These are phyloP conservation scores for Pyrenophora teres DNA, from an alignment of 2,329 filamentous ascomycete genomes.

Conservation along the genomic window DNA sequence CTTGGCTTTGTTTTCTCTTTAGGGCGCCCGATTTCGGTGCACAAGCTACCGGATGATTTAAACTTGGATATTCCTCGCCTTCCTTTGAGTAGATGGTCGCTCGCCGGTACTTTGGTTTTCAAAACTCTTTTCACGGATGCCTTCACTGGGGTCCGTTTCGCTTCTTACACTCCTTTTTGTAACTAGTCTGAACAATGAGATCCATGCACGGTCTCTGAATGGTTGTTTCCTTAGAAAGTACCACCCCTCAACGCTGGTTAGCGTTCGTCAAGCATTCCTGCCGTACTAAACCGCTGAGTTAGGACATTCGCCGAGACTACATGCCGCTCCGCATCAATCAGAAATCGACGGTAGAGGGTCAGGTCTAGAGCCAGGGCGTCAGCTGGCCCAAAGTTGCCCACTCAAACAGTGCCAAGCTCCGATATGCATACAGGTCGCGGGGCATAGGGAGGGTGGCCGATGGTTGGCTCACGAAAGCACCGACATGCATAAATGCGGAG, in stretches of 20 bases:
- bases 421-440: constrained; percentile 5
- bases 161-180: constrained; percentile 28
- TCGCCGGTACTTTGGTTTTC: constrained; percentile 2
- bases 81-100: constrained; percentile 3
- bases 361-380: constrained; percentile 1
- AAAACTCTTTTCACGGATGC: constrained; percentile 9
- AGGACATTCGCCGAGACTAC: background rate
- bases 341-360: background rate
- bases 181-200: constrained; percentile 14
- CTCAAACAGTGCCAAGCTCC: constrained; percentile 9
- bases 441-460: constrained; percentile 14
- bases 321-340: background rate
- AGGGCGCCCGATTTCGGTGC: constrained; percentile 7
- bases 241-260: background rate
- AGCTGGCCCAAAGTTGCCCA: constrained; percentile 11
- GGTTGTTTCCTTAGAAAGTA: background rate
- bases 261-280: background rate
- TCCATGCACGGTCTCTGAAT: background rate
- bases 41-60: constrained; percentile 1
- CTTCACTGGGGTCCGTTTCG: constrained; percentile 8
- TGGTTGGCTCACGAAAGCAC: constrained; percentile 11
- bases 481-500: constrained; percentile 14
- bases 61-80: background rate
- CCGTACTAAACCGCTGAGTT: background rate
- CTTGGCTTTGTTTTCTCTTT: background rate